Percentiles rank a stretch among this genome's conserved stretches.
phyloP scores from a whole-genome alignment of 768 basidiomycete species.

The Tulasnella sp. region DNA sequence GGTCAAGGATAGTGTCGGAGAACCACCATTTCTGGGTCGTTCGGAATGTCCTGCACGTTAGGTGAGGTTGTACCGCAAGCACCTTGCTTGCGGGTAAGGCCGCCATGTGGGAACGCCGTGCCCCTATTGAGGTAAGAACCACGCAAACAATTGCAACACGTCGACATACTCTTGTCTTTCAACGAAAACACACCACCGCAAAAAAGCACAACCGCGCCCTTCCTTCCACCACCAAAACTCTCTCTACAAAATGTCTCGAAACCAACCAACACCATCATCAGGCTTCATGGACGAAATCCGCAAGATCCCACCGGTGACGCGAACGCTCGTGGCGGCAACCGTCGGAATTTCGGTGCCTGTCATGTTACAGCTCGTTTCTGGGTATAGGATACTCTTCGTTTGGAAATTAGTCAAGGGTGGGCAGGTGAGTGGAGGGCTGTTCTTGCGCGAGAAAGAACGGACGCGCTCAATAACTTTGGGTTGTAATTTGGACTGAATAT shows the following conservation, averaged over 20 bases:
- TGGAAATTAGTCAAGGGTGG: constrained; percentile 40
- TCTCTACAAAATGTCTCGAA: constrained; percentile 15
- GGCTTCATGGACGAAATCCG: constrained; percentile 44
- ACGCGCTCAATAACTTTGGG: background rate
- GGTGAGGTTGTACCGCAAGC: too few species aligned
- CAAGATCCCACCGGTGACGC: constrained; percentile 79
- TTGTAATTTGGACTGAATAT: constrained; percentile 7
- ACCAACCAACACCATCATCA: background rate
- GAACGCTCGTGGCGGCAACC: constrained; percentile 55
- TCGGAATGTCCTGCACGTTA: too few species aligned
- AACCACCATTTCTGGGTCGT: too few species aligned
- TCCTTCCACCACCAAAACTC: too few species aligned
- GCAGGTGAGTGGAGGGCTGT: constrained; percentile 40
- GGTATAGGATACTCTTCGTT: constrained; percentile 50
- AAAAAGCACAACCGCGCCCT: too few species aligned
- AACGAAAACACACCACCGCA: too few species aligned
- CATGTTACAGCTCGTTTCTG: constrained; percentile 46
- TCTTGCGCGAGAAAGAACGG: background rate
- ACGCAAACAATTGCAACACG: background rate
- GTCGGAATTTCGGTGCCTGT: constrained; percentile 52
- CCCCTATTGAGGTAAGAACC: background rate
- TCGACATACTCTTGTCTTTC: background rate
- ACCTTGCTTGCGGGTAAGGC: too few species aligned
- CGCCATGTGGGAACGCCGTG: background rate
- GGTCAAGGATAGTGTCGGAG: too few species aligned